Base-by-base conservation (phyloP, 805 yeast genomes). In the Starmerella tilneyi region DNA sequence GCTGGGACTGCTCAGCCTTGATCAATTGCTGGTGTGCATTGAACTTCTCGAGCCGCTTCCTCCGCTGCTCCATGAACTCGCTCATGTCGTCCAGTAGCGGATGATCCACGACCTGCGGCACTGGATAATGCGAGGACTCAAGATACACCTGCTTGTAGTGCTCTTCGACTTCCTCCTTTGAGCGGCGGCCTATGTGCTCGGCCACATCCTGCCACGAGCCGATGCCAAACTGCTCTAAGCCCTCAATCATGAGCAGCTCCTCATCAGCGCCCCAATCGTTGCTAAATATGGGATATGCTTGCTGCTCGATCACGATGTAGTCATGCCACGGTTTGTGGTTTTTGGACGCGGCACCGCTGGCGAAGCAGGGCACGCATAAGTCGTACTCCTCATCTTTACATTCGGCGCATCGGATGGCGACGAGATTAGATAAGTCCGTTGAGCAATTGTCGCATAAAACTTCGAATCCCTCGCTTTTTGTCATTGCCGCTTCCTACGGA, bases 141-240 rank as follows among this genome's bases (percentile, higher is more conserved):
- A 92, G 60, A 61, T 88, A 92, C 8, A 79, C 72, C 11, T 75
- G 69, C 51, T 71, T 70, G 66, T 89, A 92, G 63, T 92, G 99
- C 42, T 74, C 69, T 5, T 78, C 85, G 17, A 86, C 96, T 61
- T 94, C 98, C 49, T 86, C 96, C 60, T 84, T 85, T 11, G 85
- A 76, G 50, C 97, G 65, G 31, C 88, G 84, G 11, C 97, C 97
- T 45, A 94, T 84, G 59, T 84, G 94, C 59, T 92, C 97, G 9
- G 95, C 81, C n/a, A 94, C 76, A 62, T 92, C 98, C 58, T 84
- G 94, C 98, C 98, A 92, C 61, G 88, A 86, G 2, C 99, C 99
- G 45, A 92, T 56, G 0, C 99, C 98, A 36, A 76, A 73, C 9
- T 84, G 80, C 63, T 92, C 96, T 35, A 94, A 80, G 8, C 96